These are phyloP conservation scores for Tolypocladium endophyticum DNA, from an alignment of 2,329 filamentous ascomycete genomes.

Conservation along the genomic window DNA sequence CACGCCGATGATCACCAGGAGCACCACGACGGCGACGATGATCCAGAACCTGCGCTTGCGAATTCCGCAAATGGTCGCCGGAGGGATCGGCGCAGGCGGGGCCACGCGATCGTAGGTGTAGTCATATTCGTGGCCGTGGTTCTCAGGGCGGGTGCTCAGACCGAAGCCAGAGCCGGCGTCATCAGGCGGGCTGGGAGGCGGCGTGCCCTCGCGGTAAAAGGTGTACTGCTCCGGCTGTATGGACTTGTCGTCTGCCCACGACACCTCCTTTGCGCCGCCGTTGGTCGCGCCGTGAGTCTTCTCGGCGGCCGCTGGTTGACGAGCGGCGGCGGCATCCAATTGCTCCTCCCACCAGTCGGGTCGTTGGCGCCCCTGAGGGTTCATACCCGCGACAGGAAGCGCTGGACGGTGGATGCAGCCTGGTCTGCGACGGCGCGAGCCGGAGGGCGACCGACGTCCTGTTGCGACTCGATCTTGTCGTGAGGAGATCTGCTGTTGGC, in stretches of 20 bases:
- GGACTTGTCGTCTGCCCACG: not conserved
- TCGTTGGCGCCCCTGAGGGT: not conserved
- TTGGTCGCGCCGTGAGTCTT: not conserved
- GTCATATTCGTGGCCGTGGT: conserved; percentile 12
- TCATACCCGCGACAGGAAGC: not conserved
- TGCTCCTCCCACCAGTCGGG: not conserved
- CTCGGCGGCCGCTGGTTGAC: not conserved
- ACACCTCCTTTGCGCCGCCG: not conserved
- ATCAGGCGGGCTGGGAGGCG: conserved; percentile 20
- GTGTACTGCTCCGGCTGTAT: conserved; percentile 16
- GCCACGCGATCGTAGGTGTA: conserved; percentile 13
- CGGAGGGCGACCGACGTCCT: not conserved
- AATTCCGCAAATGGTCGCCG: conserved; percentile 12
- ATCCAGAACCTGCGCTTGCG: conserved; percentile 25
- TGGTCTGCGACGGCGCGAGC: not conserved
- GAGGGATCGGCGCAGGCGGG: conserved; percentile 11
- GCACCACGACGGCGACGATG: conserved; percentile 14
- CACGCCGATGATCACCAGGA: conserved; percentile 21
- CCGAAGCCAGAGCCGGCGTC: conserved; percentile 3
- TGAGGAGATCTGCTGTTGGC: not conserved
- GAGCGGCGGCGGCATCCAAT: not conserved
- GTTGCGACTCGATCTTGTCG: not conserved
- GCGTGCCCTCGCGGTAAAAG: conserved; percentile 30
- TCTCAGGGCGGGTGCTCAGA: not conserved
- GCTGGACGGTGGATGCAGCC: not conserved